Base-by-base conservation (phyloP, 164 flowering plant species). In the Piper longum region DNA sequence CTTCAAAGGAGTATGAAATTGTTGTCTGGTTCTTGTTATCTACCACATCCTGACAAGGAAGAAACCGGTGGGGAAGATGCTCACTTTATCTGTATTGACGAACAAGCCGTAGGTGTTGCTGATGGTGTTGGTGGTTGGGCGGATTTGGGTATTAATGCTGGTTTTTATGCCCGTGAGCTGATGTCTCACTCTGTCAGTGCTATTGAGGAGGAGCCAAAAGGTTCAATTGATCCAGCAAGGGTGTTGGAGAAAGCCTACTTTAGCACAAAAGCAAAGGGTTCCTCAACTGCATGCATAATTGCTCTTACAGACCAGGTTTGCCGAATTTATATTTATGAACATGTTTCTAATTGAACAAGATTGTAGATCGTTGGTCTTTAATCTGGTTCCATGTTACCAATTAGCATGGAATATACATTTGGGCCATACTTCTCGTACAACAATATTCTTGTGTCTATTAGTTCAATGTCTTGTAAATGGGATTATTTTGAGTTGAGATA, bases 71-170 rank as follows among this genome's bases (percentile, higher is more conserved):
- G 98, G 45, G 98, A 92, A 76, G 98, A 91, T 83, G 96, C 96
- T 18, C 98, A 91, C 60, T 91, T 91, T 61, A 86, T 91, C 51
- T 91, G 96, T 70, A 64, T 67, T 2, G 87, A 87, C 66, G 84
- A 86, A 75, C 96, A 87, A 67, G 95, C 95, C 12, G 77, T 91
- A 54, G 98, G 98, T 56, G 96, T 91, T 61, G 96, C 98, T 57
- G 96, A 91, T 83, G 98, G 98, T 76, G 96, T 89, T 67, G 98
- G 98, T 72, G 96, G 95, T 41, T 92, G 98, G 98, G 96, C 96
- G 36, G 96, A 83, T 68, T 76, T 74, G 57, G 98, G 96, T 54
- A 73, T 92, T 71, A 82, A 91, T 83, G 72, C 98, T 4, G 96
- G 98, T 26, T 66, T 41, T 45, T 91, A 82, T 79, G 85, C 98